Base-by-base conservation (phyloP, 257 asterid species). In the Orobanche coerulescens region DNA sequence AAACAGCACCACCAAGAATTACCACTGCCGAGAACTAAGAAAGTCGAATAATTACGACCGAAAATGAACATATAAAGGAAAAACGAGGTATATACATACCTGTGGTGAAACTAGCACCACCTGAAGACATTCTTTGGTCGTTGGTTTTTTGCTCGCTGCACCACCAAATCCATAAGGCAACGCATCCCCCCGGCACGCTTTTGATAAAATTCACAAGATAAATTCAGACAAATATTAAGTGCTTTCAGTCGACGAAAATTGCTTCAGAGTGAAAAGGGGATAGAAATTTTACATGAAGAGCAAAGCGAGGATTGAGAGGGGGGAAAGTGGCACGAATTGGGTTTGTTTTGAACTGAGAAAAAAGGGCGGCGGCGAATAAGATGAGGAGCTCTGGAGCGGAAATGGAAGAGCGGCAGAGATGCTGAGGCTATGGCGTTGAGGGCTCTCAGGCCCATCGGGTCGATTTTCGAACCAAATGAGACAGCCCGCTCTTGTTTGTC, bases 381-480 rank as follows among this genome's bases (percentile, higher is more conserved):
- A 47, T 62, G 28, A 63, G 78, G n/a, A n/a, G n/a, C 47, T 68
- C 62, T 71, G 65, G 67, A 39, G 8, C 75, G 65, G 70, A 67
- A 69, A 69, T 47, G 73, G 56, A 73, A 44, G 34, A 49, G 56
- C 56, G 56, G 56, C 52, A 46, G 36, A 37, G 81, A 63, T 8
- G 85, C 78, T 28, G 77, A 57, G 31, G 68, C 53, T 33, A 76
- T 73, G 69, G 76, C 69, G 76, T 52, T 71, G 6, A 81, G 75
- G 72, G 86, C 78, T 73, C 78, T 77, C 61, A 82, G 57, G 61
- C 84, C 83, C 63, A 78, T 42, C 44, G 76, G 30, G 3, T 83
- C 82, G 85, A 83, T 78, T 75, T 57, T 58, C 59, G 42, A 5
- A 39, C 5, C 28, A 13, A 49, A 58, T 62, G 20, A 15, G 26